Conservation (phyloP, 2,329 filamentous ascomycete species). For the Chrysoporthe cubensis region DNA sequence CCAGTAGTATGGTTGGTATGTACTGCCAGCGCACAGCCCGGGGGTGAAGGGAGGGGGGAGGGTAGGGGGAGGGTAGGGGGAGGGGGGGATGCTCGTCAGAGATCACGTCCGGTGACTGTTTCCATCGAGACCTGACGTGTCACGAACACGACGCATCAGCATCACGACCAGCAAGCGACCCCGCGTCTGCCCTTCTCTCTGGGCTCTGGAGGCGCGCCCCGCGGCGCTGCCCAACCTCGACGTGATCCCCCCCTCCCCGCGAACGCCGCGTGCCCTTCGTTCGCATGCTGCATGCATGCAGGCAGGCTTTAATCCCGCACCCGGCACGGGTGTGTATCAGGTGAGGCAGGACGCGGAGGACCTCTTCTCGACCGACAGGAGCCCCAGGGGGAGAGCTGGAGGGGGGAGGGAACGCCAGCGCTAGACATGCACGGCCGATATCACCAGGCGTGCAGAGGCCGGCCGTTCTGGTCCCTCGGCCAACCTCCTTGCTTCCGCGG, state of each 20-base stretch:
- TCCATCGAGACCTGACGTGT: slow-evolving; percentile 3
- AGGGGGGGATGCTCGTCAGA: neutral
- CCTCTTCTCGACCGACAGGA: slow-evolving; percentile 1
- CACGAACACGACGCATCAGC: neutral
- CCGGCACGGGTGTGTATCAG: slow-evolving; percentile 11
- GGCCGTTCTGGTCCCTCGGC: no score
- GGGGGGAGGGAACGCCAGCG: slow-evolving; percentile 2
- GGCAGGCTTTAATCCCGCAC: slow-evolving; percentile 7
- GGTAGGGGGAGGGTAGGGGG: no score
- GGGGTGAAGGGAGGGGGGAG: no score
- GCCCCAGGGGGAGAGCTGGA: neutral
- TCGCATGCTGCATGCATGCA: slow-evolving; percentile 1
- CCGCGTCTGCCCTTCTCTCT: neutral
- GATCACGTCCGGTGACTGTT: neutral
- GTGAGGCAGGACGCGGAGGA: slow-evolving; percentile 11
- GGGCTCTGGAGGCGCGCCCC: neutral
- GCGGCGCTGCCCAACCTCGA: neutral
- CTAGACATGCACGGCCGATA: slow-evolving; percentile 25
- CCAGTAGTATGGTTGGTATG: neutral
- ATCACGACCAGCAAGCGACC: neutral
- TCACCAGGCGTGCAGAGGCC: slow-evolving; percentile 7
- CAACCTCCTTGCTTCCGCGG: no score
- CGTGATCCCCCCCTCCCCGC: neutral
- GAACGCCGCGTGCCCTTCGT: slow-evolving; percentile 1
- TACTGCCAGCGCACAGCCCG: slow-evolving; percentile 4